phyloP scores from a whole-genome alignment of 345 rosid species.

The Hibiscus trionum region DNA sequence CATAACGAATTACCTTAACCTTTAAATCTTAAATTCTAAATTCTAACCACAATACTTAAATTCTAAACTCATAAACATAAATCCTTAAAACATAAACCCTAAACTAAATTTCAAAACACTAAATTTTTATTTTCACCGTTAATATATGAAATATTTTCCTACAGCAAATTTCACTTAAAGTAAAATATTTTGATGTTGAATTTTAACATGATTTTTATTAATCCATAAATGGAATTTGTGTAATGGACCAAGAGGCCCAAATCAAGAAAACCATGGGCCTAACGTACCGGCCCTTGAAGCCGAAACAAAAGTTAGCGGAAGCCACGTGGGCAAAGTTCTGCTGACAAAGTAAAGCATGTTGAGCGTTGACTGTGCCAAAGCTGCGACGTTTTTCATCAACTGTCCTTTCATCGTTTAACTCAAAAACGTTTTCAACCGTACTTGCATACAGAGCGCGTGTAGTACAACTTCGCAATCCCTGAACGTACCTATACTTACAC shows the following conservation, averaged over 20 bases:
- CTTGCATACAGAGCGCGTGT: constrained; percentile 19
- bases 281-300: background rate
- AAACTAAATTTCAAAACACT: no score
- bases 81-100: no score
- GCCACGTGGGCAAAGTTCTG: constrained; percentile 11
- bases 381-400: background rate
- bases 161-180: no score
- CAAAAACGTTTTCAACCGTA: background rate
- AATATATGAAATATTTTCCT: no score
- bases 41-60: no score
- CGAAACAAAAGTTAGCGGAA: background rate
- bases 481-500: background rate
- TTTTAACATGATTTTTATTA: no score
- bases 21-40: no score
- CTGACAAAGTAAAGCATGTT: background rate
- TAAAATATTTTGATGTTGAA: no score
- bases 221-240: no score
- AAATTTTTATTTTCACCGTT: no score
- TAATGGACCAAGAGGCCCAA: background rate
- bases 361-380: constrained; percentile 13
- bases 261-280: background rate
- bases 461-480: background rate
- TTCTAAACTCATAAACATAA: no score
- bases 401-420: constrained; percentile 19
- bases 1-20: no score